These are phyloP conservation scores for Colletotrichum camelliae DNA, from an alignment of 2,329 filamentous ascomycete genomes.

Conservation along the genomic window DNA sequence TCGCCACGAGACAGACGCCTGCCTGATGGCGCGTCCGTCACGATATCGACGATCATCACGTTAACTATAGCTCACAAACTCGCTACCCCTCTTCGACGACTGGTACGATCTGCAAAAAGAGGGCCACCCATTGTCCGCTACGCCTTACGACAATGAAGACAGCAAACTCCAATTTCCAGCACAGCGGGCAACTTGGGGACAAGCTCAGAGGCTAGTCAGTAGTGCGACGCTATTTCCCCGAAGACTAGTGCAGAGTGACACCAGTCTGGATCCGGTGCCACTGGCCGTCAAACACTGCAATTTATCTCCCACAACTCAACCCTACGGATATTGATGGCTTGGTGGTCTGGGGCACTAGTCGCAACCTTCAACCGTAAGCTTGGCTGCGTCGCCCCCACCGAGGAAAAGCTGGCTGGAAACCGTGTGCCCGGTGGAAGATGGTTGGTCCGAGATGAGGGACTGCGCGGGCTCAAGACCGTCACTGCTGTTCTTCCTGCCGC, in stretches of 20 bases:
- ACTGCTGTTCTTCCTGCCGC: neutral
- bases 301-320: constrained; percentile 17
- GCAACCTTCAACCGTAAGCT: constrained; percentile 13
- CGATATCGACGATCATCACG: neutral
- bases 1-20: neutral
- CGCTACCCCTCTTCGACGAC: neutral
- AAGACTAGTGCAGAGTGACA: neutral
- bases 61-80: neutral
- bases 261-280: constrained; percentile 2
- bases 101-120: neutral
- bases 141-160: neutral
- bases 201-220: constrained; percentile 16
- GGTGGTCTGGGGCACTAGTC: constrained; percentile 8
- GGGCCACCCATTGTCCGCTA: neutral
- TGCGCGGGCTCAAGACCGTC: neutral
- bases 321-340: constrained; percentile 17
- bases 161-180: neutral
- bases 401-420: neutral
- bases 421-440: constrained; percentile 9
- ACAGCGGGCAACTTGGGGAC: neutral
- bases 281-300: constrained; percentile 9
- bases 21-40: neutral
- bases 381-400: constrained; percentile 1
- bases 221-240: constrained; percentile 19
- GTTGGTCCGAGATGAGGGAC: constrained; percentile 19